Evolutionary conservation across 2,329 filamentous ascomycete species (phyloP).

Genomic region (Cryoendolithus antarcticus): DNA sequence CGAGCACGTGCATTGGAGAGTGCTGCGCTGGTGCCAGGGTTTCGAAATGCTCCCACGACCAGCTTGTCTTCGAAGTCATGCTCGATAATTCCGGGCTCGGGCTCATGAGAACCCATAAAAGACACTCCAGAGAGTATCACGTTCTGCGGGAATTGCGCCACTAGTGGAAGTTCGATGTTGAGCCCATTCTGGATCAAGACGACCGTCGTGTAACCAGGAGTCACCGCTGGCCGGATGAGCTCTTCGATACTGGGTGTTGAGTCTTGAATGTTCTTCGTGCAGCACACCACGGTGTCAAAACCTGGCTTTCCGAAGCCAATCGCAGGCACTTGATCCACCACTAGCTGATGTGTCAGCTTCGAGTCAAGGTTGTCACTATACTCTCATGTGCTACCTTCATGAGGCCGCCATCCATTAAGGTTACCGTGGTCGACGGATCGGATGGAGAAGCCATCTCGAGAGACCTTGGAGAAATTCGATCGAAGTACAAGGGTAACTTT

Average conservation of each 20-base stretch:
- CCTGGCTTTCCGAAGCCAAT: no score
- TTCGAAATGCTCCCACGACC: constrained; percentile 38
- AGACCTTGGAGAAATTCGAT: constrained; percentile 42
- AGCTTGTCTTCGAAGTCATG: constrained; percentile 42
- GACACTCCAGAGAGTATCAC: constrained; percentile 39
- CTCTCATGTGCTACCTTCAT: constrained; percentile 22
- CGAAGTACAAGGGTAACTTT: constrained; percentile 43
- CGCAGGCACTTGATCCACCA: no score
- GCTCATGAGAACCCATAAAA: constrained; percentile 41
- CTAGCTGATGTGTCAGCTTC: constrained; percentile 23
- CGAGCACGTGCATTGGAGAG: constrained; percentile 20
- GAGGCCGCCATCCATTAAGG: constrained; percentile 38
- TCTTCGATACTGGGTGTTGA: constrained; percentile 32
- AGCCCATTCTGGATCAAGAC: constrained; percentile 51
- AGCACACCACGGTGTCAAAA: constrained; percentile 41
- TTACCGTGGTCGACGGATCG: constrained; percentile 43
- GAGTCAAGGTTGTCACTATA: neutral
- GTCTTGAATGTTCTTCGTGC: constrained; percentile 49
- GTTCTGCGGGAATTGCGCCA: constrained; percentile 39
- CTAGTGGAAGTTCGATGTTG: constrained; percentile 48
- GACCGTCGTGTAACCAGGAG: constrained; percentile 38
- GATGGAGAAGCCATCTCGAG: constrained; percentile 40
- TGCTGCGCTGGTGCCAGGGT: constrained; percentile 20
- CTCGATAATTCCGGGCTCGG: constrained; percentile 33
- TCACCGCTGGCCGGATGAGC: constrained; percentile 41